Evolutionary conservation across 2,329 filamentous ascomycete genomes (phyloP).

Genomic region (Esteya vermicola): DNA sequence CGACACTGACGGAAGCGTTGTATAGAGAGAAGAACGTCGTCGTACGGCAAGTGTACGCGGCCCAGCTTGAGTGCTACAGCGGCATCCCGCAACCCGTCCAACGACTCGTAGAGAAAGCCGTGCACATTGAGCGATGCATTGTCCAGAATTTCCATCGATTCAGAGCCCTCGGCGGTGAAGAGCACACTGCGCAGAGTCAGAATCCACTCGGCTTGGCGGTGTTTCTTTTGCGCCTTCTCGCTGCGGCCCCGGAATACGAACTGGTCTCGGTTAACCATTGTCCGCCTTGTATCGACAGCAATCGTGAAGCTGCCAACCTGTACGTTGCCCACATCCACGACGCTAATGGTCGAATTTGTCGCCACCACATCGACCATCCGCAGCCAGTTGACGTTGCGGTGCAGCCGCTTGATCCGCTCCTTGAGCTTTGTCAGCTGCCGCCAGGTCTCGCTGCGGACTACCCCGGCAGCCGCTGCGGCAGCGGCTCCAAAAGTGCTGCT

Average conservation of each 20-base stretch:
- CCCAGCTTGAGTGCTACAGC: constrained; percentile 85
- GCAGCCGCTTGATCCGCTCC: constrained; percentile 72
- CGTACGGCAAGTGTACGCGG: constrained; percentile 76
- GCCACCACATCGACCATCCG: constrained; percentile 80
- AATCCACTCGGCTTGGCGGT: constrained; percentile 86
- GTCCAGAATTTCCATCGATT: constrained; percentile 80
- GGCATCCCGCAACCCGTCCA: constrained; percentile 79
- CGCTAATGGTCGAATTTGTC: constrained; percentile 60
- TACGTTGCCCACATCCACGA: constrained; percentile 70
- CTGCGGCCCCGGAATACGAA: constrained; percentile 70
- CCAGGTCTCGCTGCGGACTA: constrained; percentile 60
- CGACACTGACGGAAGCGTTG: constrained; percentile 37
- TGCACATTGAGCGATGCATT: constrained; percentile 81
- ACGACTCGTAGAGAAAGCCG: constrained; percentile 71
- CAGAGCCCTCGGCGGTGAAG: constrained; percentile 72
- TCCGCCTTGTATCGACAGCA: constrained; percentile 78
- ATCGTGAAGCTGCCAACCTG: constrained; percentile 75
- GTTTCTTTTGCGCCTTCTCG: constrained; percentile 34
- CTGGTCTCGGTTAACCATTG: constrained; percentile 80
- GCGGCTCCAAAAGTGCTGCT: not conserved
- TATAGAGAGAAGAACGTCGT: constrained; percentile 59
- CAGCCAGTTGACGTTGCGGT: constrained; percentile 78
- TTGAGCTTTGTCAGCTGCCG: constrained; percentile 63
- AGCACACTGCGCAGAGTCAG: constrained; percentile 72
- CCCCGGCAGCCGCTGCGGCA: constrained; percentile 14